These are phyloP conservation scores for Phlebiopsis flavidoalba DNA, from an alignment of 768 basidiomycete species.

Conservation along the genomic window DNA sequence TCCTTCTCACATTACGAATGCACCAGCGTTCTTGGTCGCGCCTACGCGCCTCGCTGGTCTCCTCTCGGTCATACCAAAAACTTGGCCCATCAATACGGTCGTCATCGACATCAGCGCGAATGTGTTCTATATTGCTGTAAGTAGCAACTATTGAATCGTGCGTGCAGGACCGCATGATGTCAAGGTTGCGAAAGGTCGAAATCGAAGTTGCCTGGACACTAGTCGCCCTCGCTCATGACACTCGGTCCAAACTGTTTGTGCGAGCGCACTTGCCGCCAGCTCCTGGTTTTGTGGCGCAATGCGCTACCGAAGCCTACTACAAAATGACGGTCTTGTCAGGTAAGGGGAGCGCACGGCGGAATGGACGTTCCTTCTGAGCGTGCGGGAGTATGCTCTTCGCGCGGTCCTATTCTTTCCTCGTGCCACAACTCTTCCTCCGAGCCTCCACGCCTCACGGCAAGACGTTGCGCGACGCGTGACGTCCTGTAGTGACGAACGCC, in stretches of 20 bases:
- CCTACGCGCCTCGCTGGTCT: constrained; percentile 87
- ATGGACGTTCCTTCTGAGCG: constrained; percentile 88
- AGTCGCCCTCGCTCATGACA: constrained; percentile 79
- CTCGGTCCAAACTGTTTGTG: constrained; percentile 90
- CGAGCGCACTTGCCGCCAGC: constrained; percentile 88
- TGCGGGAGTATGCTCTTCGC: constrained; percentile 85
- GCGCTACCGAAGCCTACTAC: constrained; percentile 92
- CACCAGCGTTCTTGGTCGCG: constrained; percentile 79
- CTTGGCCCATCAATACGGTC: constrained; percentile 91
- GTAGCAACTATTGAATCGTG: constrained; percentile 83
- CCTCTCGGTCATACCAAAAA: constrained; percentile 78
- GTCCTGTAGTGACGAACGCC: constrained; percentile 81
- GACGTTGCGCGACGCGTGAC: constrained; percentile 89
- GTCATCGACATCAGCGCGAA: constrained; percentile 88
- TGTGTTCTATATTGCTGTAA: constrained; percentile 88
- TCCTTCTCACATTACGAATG: constrained; percentile 62
- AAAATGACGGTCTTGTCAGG: constrained; percentile 70
- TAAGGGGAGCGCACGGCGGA: constrained; percentile 68
- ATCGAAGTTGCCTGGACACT: constrained; percentile 94
- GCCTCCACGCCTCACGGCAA: constrained; percentile 60
- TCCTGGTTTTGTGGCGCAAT: constrained; percentile 95
- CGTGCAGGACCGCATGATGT: constrained; percentile 89
- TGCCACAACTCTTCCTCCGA: constrained; percentile 60
- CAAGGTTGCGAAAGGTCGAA: constrained; percentile 71
- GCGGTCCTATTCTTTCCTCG: constrained; percentile 86